Base-by-base conservation (phyloP, 768 basidiomycete genomes). In the Galerina marginata region DNA sequence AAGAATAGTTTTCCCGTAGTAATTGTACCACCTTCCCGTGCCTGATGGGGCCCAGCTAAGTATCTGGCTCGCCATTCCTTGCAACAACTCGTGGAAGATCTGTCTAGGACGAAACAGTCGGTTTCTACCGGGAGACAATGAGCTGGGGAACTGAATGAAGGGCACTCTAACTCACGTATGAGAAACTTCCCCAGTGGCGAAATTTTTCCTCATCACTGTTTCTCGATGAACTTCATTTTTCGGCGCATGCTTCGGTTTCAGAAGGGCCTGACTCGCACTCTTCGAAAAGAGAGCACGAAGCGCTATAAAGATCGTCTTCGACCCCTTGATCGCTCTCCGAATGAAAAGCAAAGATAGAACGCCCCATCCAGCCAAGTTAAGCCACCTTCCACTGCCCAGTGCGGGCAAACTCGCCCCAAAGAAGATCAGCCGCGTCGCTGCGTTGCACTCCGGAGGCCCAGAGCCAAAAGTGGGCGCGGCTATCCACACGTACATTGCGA, bases 401-500 rank as follows among this genome's bases (percentile, higher is more conserved):
- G 70, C 68, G 9, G 70, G 68, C 9, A 71, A 67, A n/a, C 64
- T 67, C 6, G 65, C 68, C 10, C 70, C 68, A 40, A 69, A 71
- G 54, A 71, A 69, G n/a, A 69, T 71, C 6, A 71, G 50, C 16
- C 56, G 48, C 6, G 70, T 71, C 9, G 61, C 58, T 47, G 58
- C 62, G 45, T 71, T 69, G 61, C 70, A 71, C 54, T 54, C 68
- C 9, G 60, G 59, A 16, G 62, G 36, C 6, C 59, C 61, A 9
- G 58, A 60, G 23, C 70, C 70, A 37, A 71, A 64, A 15, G 60
- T 66, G 4, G 70, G 68, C 2, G 70, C 68, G 25, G 66, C 48
- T 14, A 64, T 66, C 70, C 70, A 71, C 7, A 71, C 70, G 60
- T 69, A 71, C 38, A 71, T n/a, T 2, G 70, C 68, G 43, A 69